Evolutionary conservation across 495 filamentous ascomycete genomes (phyloP).

Genomic region (Penicillium paradoxum): DNA sequence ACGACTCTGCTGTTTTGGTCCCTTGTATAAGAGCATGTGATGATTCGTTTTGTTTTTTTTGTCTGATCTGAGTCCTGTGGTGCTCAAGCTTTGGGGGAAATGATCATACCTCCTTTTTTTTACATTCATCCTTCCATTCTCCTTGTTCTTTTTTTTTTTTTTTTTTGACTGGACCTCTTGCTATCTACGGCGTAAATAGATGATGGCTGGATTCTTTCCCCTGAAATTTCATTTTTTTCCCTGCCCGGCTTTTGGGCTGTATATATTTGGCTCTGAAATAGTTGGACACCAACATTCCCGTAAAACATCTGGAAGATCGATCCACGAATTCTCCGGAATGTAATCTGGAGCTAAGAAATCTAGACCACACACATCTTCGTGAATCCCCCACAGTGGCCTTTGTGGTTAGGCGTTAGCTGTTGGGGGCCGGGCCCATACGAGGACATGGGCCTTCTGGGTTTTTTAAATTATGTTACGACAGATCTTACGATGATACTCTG

Average conservation of each 20-base stretch:
- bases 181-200: constrained; percentile 28
- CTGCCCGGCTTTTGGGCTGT: constrained; percentile 3
- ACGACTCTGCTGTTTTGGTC: constrained; percentile 35
- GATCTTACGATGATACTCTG: too few species aligned
- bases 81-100: neutral
- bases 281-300: too few species aligned
- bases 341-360: neutral
- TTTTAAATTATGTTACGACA: too few species aligned
- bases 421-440: too few species aligned
- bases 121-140: neutral
- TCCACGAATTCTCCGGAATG: too few species aligned
- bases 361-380: neutral
- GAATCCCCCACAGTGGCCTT: too few species aligned
- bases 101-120: neutral
- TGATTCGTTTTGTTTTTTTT: constrained; percentile 23
- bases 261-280: neutral
- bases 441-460: too few species aligned
- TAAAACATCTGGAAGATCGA: too few species aligned
- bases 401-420: too few species aligned
- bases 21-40: constrained; percentile 24
- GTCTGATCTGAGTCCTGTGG: constrained; percentile 1
- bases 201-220: constrained; percentile 14
- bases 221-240: constrained; percentile 15
- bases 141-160: constrained; percentile 3
- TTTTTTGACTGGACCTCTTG: constrained; percentile 17